These are phyloP conservation scores for Ophiostoma perfectum DNA, from an alignment of 2,329 filamentous ascomycete species.

Conservation along the genomic window DNA sequence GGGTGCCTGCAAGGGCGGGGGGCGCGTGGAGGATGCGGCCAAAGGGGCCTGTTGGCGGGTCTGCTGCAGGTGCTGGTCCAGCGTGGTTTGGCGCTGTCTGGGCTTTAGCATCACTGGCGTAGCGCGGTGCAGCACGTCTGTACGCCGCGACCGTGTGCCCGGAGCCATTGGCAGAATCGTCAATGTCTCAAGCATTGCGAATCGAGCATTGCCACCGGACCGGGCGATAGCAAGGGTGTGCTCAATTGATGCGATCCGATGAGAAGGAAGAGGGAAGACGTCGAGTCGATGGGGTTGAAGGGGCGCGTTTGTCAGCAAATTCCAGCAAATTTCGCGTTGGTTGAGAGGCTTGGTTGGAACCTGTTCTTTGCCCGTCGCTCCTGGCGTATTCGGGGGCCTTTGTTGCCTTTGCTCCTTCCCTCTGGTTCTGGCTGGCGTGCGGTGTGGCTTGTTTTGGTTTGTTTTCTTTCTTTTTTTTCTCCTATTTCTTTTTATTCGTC, in stretches of 20 bases:
- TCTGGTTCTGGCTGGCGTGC: background rate
- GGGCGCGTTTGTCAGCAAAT: background rate
- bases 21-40: constrained; percentile 16
- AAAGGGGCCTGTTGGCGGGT: background rate
- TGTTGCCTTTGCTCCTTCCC: background rate
- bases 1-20: constrained; percentile 16
- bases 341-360: background rate
- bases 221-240: background rate
- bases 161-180: constrained; percentile 27
- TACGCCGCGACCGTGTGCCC: constrained; percentile 28
- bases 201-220: constrained; percentile 17
- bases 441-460: background rate
- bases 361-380: constrained; percentile 17
- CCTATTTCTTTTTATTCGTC: background rate
- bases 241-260: background rate
- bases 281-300: background rate
- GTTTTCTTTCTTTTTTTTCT: background rate
- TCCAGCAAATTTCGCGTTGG: background rate
- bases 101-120: constrained; percentile 25
- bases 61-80: constrained; percentile 22
- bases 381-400: background rate
- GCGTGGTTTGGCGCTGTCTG: constrained; percentile 24
- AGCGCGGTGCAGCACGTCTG: constrained; percentile 24
- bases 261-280: background rate
- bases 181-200: constrained; percentile 27